Evolutionary conservation across 345 rosid genomes (phyloP), one percentile per base, ranked within the genome.

Genomic region (Melaleuca alternifolia): DNA sequence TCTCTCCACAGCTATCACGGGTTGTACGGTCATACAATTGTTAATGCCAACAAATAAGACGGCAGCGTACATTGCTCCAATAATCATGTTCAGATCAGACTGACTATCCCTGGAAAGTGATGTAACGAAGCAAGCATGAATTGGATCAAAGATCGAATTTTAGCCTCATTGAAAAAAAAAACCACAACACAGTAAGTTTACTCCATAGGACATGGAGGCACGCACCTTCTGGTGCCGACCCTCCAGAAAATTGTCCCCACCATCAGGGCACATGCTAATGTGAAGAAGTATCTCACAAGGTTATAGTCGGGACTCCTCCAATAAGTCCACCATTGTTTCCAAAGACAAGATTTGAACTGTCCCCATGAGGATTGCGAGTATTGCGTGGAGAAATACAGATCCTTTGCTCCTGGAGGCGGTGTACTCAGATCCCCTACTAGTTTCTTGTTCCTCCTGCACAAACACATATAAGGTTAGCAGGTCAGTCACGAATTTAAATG

Each of bases 61-160:
- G 0, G 94, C 91, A 11, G 91, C 88, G 15, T 94, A 95, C 98
- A 95, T 95, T 15, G 96, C 94, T 56, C 97, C 98, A 5, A 93
- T 93, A 82, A 96, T 92, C 90, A 86, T 93, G 33, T 89, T 90
- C 53, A 96, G 92, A 87, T 96, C 94, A 48, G 51, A 44, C 2
- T 93, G 37, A 26, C 8, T 86, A 3, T 89, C 91, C 93, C 98
- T 95, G 86, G 85, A 81, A 1, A 48, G 41, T 33, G 18, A 79
- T 21, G 46, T 6, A 2, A 23, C 11, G 51, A 84, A n/a, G 14
- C 30, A 59, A 13, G 71, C 71, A 59, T 59, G n/a, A 59, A 59
- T 59, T 59, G 14, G 28, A 18, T 6, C 33, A 51, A 48, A 15
- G 6, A 54, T 33, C 26, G 41, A 62, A 62, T 76, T 52, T 23